Evolutionary conservation across 2,329 filamentous ascomycete genomes (phyloP), one percentile per base, ranked within the genome.

Genomic region (Penicillium verrucosum): DNA sequence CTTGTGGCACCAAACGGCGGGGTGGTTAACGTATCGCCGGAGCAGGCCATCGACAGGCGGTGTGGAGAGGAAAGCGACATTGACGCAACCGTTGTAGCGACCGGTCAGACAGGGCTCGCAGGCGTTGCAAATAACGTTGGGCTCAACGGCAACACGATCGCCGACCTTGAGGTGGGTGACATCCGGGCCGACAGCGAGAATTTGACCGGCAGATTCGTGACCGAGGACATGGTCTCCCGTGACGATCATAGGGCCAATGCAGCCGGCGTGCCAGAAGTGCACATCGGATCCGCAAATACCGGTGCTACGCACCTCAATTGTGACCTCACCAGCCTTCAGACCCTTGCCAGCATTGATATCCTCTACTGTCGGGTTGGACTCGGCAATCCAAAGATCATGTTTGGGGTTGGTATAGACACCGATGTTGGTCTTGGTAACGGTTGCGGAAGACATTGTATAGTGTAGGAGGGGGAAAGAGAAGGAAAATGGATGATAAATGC

Each of bases 211-310:
- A 4, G 92, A 89, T 78, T 97, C 93, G 80, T 97, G 93, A 64
- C 93, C 93, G 21, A 97, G 86, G 70, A 97, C 92, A 75, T 97
- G 93, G 70, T 92, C 88, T 69, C 84, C 89, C 65, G 84, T 83
- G 46, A 97, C 93, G 61, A 97, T 88, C 92, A 97, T 97, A 65
- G 92, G 92, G 29, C 93, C 93, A 72, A 97, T 97, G 79, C 89
- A 90, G 64, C 93, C 93, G 48, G 89, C 89, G 73, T 95, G 90
- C 93, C 93, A 97, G 81, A 97, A 97, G 78, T 97, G 93, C 55
- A 97, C 88, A 75, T 97, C 92, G 59, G 90, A 96, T 56, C 93
- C 93, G 81, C 94, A 97, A 69, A 97, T 97, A 56, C 94, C 94
- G 8, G 93, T 97, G 77, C 90, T 96, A 77, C 93, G 90, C 74